These are phyloP conservation scores for Cicer arietinum DNA, from an alignment of 306 rosid genomes.

Conservation along the genomic window DNA sequence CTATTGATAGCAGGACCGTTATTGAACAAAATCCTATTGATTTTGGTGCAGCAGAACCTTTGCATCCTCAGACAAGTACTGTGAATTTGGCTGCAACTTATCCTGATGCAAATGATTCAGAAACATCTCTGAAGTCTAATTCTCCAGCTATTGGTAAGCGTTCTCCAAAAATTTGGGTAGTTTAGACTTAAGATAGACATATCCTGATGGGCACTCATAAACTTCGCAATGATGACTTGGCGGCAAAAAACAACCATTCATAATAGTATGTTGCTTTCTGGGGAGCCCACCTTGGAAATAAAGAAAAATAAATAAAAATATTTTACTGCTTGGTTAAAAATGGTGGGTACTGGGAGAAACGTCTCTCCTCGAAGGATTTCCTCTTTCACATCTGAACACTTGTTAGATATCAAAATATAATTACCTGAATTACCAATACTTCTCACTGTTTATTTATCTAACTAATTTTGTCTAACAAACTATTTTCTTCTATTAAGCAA, in stretches of 20 bases:
- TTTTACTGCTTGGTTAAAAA: constrained; percentile 12
- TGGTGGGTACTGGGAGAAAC: constrained; percentile 3
- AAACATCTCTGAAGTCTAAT: constrained; percentile 44
- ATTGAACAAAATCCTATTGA: constrained; percentile 35
- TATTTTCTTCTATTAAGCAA: neutral
- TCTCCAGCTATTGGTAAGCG: constrained; percentile 39
- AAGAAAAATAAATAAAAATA: constrained; percentile 17
- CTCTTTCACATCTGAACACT: constrained; percentile 4
- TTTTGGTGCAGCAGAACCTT: constrained; percentile 35
- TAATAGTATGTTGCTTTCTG: neutral
- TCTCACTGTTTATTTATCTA: neutral
- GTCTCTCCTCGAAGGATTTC: constrained; percentile 13
- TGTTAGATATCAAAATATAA: neutral
- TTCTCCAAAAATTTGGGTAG: constrained; percentile 41
- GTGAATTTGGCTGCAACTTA: constrained; percentile 41
- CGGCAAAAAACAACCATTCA: constrained; percentile 32
- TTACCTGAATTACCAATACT: neutral
- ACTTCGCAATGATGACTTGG: constrained; percentile 52
- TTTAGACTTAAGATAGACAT: constrained; percentile 36
- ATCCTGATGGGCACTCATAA: constrained; percentile 45
- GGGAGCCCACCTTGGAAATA: constrained; percentile 14
- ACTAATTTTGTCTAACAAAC: neutral
- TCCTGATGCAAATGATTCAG: constrained; percentile 55
- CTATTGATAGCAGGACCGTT: constrained; percentile 34
- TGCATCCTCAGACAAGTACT: constrained; percentile 33